Evolutionary conservation across 164 flowering plant species (phyloP).

Genomic region (Magnolia officinalis): DNA sequence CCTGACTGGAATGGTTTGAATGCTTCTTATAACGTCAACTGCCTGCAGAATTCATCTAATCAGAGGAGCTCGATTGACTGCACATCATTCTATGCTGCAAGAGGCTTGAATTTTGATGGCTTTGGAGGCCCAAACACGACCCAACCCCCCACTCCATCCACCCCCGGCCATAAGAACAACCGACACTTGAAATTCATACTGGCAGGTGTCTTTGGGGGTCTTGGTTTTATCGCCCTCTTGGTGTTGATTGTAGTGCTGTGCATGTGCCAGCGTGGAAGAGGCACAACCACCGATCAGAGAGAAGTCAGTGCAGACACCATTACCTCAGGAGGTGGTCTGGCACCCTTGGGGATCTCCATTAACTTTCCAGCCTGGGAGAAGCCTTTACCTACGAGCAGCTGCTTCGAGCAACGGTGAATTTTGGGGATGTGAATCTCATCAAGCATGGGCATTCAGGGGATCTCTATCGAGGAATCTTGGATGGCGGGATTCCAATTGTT

Average conservation of each 20-base stretch:
- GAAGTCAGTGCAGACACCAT: constrained; percentile 47
- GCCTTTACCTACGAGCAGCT: constrained; percentile 71
- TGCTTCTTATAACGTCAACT: constrained; percentile 51
- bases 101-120: constrained; percentile 59
- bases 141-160: constrained; percentile 18
- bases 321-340: constrained; percentile 34
- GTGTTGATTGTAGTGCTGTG: constrained; percentile 32
- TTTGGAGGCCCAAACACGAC: constrained; percentile 43
- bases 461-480: constrained; percentile 65
- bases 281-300: constrained; percentile 34
- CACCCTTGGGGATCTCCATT: constrained; percentile 35
- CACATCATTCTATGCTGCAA: constrained; percentile 49
- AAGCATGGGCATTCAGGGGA: constrained; percentile 94
- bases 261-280: constrained; percentile 31
- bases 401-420: constrained; percentile 62
- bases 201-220: constrained; percentile 68
- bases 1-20: constrained; percentile 27
- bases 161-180: constrained; percentile 29
- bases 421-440: constrained; percentile 66
- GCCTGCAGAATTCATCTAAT: constrained; percentile 51
- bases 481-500: constrained; percentile 56
- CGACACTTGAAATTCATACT: constrained; percentile 38
- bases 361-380: constrained; percentile 61
- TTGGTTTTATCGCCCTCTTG: constrained; percentile 48
- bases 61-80: constrained; percentile 62